Conservation (phyloP, 225 moss, liverwort and hornwort species). For the Anthoceros angustus region DNA sequence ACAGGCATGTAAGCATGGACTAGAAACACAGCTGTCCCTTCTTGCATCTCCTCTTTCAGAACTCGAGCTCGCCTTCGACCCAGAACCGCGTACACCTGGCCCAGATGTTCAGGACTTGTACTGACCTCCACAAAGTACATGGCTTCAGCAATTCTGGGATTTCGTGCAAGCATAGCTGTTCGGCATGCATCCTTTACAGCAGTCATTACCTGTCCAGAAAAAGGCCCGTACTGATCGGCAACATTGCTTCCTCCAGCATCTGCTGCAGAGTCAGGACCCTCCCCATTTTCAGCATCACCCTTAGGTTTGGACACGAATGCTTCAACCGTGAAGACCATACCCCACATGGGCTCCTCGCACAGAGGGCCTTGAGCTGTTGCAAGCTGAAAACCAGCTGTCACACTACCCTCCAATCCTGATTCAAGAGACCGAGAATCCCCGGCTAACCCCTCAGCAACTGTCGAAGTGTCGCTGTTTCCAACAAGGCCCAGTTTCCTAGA, state of each 20-base stretch:
- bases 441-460: conserved; percentile 4
- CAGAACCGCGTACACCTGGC: conserved; percentile 80
- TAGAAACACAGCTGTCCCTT: conserved; percentile 75
- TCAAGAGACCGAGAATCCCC: conserved; percentile 38
- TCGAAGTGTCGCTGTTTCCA: conserved; percentile 10
- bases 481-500: conserved; percentile 56
- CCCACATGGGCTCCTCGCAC: conserved; percentile 99
- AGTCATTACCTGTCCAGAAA: conserved; percentile 93
- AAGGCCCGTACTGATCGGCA: conserved; percentile 56
- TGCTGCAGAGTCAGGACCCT: conserved; percentile 6
- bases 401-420: conserved; percentile 71
- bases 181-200: conserved; percentile 90
- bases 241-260: conserved; percentile 20
- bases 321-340: conserved; percentile 73
- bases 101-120: conserved; percentile 71
- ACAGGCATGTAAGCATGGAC: conserved; percentile 99
- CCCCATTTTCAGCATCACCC: conserved; percentile 11
- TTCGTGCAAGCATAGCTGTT: conserved; percentile 58
- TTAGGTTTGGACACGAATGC: conserved; percentile 33
- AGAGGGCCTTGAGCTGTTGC: conserved; percentile 83
- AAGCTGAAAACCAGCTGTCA: conserved; percentile 83
- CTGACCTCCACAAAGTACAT: conserved; percentile 85
- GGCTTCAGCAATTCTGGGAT: conserved; percentile 71
- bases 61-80: conserved; percentile 65
- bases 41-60: conserved; percentile 89